Percentiles rank a stretch among this genome's conserved stretches.
Conservation (phyloP, 306 rosid genomes). For the Echinosophora koreensis region DNA sequence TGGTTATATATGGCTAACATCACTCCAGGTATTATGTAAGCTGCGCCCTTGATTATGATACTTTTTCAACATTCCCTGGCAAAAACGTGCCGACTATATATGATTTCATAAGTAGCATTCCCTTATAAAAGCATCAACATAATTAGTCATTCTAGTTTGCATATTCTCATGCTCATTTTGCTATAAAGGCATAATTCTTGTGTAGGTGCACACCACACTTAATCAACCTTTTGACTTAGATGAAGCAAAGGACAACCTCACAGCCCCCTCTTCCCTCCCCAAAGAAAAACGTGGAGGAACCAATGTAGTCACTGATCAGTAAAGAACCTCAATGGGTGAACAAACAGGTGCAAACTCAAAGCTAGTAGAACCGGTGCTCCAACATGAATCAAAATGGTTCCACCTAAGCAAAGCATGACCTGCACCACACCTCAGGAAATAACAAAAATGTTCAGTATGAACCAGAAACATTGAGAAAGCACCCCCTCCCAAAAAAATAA, state of each 20-base stretch:
- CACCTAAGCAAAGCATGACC: constrained; percentile 36
- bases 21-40: no score
- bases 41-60: neutral
- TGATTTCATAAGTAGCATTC: neutral
- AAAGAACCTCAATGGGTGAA: constrained; percentile 18
- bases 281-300: constrained; percentile 2
- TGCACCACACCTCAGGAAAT: constrained; percentile 40
- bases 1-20: neutral
- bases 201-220: neutral
- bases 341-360: constrained; percentile 33
- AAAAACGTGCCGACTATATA: neutral
- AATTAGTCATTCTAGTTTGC: constrained; percentile 16
- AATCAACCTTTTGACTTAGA: constrained; percentile 21
- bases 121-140: neutral
- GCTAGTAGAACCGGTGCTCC: constrained; percentile 13
- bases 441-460: constrained; percentile 20
- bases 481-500: no score
- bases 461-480: neutral
- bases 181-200: neutral
- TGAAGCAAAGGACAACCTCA: constrained; percentile 18
- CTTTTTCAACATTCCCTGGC: neutral
- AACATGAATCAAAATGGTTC: constrained; percentile 35
- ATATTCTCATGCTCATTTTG: neutral
- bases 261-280: neutral
- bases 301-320: constrained; percentile 8